Base-by-base conservation (phyloP, 2,329 filamentous ascomycete genomes). In the Cladosporium sp. region DNA sequence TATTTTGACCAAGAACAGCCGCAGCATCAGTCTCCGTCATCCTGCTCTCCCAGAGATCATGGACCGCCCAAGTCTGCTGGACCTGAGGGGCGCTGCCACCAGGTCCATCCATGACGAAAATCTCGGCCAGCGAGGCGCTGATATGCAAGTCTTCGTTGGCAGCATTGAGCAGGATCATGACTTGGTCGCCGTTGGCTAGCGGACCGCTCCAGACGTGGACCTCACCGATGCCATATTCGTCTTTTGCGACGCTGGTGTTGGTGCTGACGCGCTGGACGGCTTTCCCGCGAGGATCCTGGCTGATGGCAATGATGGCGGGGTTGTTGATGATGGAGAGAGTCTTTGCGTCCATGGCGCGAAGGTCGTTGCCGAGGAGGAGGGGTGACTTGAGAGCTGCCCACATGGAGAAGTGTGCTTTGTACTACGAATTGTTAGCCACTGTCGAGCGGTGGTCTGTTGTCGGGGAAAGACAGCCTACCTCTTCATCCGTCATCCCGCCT, bases 11-110 rank as follows among this genome's bases (percentile, higher is more conserved):
- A 2, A 64, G 64, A 8, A 64, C 46, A 1, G 62, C 57, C 5
- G 65, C 63, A 9, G 65, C 64, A 2, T 65, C 71, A 0, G 72
- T 72, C 46, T 72, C 68, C 10, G 80, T 68, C 76, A 82, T 79
- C n/a, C 79, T 68, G 55, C 76, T 74, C 3, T 72, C 77, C 79
- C 79, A 81, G 1, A 82, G 66, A 60, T 82, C 78, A 44, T 74
- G 75, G 5, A 81, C 66, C 55, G 79, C 77, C 77, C 77, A 82
- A 0, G 64, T 66, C 56, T 72, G 63, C 19, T 67, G 61, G 1
- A 64, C 59, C 22, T 61, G 55, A 44, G 68, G 64, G 1, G 72
- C 72, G 19, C 72, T 72, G 1, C 63, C 66, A 0, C 70, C 69
- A 3, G 74, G 74, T n/a, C 46, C 46, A 34, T 68, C 66, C 55